phyloP scores from a whole-genome alignment of 2,329 filamentous ascomycete species.

The Apiospora marii region DNA sequence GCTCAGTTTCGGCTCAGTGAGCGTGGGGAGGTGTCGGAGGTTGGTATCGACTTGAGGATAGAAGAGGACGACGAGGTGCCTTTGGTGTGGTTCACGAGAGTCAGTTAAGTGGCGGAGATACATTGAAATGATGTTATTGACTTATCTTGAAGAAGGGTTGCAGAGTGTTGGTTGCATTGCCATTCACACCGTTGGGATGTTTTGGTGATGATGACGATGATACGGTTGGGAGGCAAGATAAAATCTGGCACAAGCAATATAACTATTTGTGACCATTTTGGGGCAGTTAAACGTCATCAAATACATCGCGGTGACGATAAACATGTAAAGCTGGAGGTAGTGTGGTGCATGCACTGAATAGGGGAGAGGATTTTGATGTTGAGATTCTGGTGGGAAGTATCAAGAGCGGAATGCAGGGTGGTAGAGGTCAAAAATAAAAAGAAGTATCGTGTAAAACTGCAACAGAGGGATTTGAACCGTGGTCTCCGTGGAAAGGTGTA shows the following conservation, averaged over 20 bases:
- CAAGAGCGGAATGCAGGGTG: not conserved
- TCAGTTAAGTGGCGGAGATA: not conserved
- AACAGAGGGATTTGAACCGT: not conserved
- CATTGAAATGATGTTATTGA: not conserved
- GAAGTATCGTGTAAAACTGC: not conserved
- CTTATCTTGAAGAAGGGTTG: not conserved
- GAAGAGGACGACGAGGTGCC: not conserved
- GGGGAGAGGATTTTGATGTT: not conserved
- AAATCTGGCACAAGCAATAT: no score
- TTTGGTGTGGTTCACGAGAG: not conserved
- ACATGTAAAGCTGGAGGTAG: no score
- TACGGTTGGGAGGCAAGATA: no score
- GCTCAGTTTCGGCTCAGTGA: constrained; percentile 28
- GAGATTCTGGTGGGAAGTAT: not conserved
- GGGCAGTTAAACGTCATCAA: no score
- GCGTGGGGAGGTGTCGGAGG: constrained; percentile 25
- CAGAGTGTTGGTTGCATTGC: not conserved
- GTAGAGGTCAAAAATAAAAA: not conserved
- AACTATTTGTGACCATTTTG: no score
- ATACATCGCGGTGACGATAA: no score
- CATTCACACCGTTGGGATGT: no score
- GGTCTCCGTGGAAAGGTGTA: not conserved
- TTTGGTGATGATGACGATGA: no score
- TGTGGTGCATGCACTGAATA: no score
- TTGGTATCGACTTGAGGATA: constrained; percentile 25